Evolutionary conservation across 108 stramenopile species (phyloP).

Genomic region (Fragilaria crotonensis): DNA sequence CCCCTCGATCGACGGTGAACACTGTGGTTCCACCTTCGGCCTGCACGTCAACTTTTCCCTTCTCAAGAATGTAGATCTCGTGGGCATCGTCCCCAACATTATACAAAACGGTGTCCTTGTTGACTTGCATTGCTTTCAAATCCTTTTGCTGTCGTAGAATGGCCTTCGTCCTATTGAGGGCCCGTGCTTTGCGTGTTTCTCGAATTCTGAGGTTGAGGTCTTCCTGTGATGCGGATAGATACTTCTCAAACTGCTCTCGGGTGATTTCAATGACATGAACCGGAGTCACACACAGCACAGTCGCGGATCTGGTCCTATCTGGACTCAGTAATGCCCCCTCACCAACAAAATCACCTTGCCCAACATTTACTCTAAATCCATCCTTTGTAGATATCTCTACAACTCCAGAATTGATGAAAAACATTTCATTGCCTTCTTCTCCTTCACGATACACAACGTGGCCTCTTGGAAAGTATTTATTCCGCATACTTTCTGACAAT

Average conservation of each 20-base stretch:
- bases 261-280: slow-evolving; percentile 63
- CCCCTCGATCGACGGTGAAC: slow-evolving; percentile 34
- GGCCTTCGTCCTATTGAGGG: slow-evolving; percentile 23
- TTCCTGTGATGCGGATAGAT: slow-evolving; percentile 22
- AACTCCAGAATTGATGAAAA: slow-evolving; percentile 60
- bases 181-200: slow-evolving; percentile 13
- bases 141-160: slow-evolving; percentile 35
- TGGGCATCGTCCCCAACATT: slow-evolving; percentile 31
- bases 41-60: slow-evolving; percentile 40
- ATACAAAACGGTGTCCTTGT: slow-evolving; percentile 34
- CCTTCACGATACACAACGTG: slow-evolving; percentile 56
- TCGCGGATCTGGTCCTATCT: slow-evolving; percentile 28
- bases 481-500: slow-evolving; percentile 62
- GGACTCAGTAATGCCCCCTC: slow-evolving; percentile 54
- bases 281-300: slow-evolving; percentile 58
- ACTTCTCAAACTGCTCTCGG: slow-evolving; percentile 69
- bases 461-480: slow-evolving; percentile 52
- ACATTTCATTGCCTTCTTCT: slow-evolving; percentile 58
- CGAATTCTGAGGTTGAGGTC: slow-evolving; percentile 8
- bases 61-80: slow-evolving; percentile 42
- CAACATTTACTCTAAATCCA: slow-evolving; percentile 36
- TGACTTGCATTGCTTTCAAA: slow-evolving; percentile 14
- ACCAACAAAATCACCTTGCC: slow-evolving; percentile 62
- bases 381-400: slow-evolving; percentile 52
- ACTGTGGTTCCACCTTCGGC: slow-evolving; percentile 29